Percentiles rank a stretch among this genome's conserved stretches.
Evolutionary conservation across 2,329 filamentous ascomycete genomes (phyloP).

Genomic region (Verticillium zaregamsianum): DNA sequence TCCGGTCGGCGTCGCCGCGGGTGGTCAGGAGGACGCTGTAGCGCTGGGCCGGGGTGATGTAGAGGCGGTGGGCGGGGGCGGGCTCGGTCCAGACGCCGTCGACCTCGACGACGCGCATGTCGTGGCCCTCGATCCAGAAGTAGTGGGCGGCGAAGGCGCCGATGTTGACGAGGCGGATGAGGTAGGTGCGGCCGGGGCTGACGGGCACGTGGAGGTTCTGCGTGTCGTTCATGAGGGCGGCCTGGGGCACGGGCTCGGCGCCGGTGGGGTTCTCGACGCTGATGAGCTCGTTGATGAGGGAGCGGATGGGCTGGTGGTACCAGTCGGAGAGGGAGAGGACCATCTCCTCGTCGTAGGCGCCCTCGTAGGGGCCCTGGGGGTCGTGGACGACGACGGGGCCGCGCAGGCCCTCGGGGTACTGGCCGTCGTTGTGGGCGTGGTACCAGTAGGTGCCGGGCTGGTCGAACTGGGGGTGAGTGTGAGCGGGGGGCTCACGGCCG

Average conservation of each 20-base stretch:
- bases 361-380: slow-evolving; percentile 40
- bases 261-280: slow-evolving; percentile 44
- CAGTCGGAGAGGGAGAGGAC: slow-evolving; percentile 55
- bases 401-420: slow-evolving; percentile 56
- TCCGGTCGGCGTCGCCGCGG: slow-evolving; percentile 35
- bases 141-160: slow-evolving; percentile 47
- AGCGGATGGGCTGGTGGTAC: slow-evolving; percentile 54
- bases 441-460: slow-evolving; percentile 49
- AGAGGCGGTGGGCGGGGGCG: slow-evolving; percentile 34
- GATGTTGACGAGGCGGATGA: slow-evolving; percentile 49
- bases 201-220: slow-evolving; percentile 38
- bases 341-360: slow-evolving; percentile 48
- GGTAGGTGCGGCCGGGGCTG: slow-evolving; percentile 45
- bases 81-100: slow-evolving; percentile 45
- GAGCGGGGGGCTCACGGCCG: background rate
- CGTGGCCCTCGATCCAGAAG: slow-evolving; percentile 40
- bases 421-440: slow-evolving; percentile 40
- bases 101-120: slow-evolving; percentile 43
- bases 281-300: slow-evolving; percentile 41
- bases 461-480: slow-evolving; percentile 7
- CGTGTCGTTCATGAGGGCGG: slow-evolving; percentile 49
- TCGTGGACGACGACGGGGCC: slow-evolving; percentile 54
- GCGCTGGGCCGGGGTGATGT: slow-evolving; percentile 44
- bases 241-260: slow-evolving; percentile 49
- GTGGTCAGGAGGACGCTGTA: slow-evolving; percentile 44